Evolutionary conservation across 805 yeast species (phyloP).

Genomic region (Scheffersomyces stipitis): DNA sequence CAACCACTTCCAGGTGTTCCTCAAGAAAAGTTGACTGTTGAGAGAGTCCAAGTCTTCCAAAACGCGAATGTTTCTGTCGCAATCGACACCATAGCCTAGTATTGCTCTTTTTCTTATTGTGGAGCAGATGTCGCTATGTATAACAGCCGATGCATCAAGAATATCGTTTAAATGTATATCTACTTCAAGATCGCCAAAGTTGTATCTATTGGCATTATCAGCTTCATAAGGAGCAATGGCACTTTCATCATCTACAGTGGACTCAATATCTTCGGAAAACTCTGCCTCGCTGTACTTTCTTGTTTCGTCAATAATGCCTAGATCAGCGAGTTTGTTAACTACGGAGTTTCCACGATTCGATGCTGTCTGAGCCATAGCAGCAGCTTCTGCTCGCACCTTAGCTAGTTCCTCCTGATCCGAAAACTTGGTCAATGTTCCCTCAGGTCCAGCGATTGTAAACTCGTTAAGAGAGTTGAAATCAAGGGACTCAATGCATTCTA

Average conservation of each 20-base stretch:
- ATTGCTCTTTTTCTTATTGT: constrained; percentile 71
- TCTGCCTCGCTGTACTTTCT: constrained; percentile 15
- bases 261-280: constrained; percentile 24
- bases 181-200: constrained; percentile 20
- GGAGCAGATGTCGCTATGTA: constrained; percentile 72
- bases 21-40: constrained; percentile 51
- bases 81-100: constrained; percentile 70
- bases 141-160: constrained; percentile 40
- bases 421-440: constrained; percentile 51
- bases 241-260: constrained; percentile 32
- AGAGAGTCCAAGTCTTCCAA: constrained; percentile 52
- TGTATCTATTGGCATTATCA: constrained; percentile 5
- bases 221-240: constrained; percentile 6
- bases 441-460: constrained; percentile 57
- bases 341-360: background rate
- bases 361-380: background rate
- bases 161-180: constrained; percentile 29
- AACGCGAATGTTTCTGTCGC: constrained; percentile 60
- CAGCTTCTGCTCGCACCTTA: background rate
- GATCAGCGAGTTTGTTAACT: constrained; percentile 1
- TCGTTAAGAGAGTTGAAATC: constrained; percentile 71
- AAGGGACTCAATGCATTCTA: constrained; percentile 62
- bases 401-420: constrained; percentile 13
- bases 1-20: constrained; percentile 92
- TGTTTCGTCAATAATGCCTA: constrained; percentile 10